phyloP scores from a whole-genome alignment of 2,329 filamentous ascomycete genomes.

The Pseudogymnoascus sp. region DNA sequence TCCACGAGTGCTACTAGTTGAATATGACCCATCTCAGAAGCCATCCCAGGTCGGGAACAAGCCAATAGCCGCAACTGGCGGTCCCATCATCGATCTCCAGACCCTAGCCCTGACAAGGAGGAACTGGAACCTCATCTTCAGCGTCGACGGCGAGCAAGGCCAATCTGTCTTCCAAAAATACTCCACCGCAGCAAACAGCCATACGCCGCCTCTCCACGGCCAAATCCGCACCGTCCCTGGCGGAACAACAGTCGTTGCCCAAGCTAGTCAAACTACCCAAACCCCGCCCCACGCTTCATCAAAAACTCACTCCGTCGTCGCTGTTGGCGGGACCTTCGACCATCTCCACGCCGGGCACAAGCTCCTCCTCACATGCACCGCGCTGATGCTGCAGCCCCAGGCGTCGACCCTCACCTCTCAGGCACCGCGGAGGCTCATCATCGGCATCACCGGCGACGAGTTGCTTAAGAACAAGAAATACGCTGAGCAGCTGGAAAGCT shows the following conservation, averaged over 20 bases:
- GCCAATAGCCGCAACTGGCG: conserved; percentile 29
- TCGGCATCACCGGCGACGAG: conserved; percentile 84
- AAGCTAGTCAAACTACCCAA: background rate
- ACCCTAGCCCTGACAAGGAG: conserved; percentile 46
- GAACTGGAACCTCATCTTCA: conserved; percentile 58
- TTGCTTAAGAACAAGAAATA: conserved; percentile 85
- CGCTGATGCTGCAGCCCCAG: conserved; percentile 58
- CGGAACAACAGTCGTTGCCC: conserved; percentile 40
- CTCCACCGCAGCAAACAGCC: conserved; percentile 38
- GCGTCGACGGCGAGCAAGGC: conserved; percentile 56
- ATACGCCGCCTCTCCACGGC: conserved; percentile 39
- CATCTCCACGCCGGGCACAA: conserved; percentile 95
- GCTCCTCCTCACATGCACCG: conserved; percentile 82
- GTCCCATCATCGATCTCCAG: conserved; percentile 36
- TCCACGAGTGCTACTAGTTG: conserved; percentile 63
- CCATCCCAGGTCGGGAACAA: conserved; percentile 37
- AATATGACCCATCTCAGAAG: conserved; percentile 43
- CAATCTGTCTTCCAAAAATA: conserved; percentile 48
- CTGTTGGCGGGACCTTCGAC: conserved; percentile 91
- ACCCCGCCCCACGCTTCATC: conserved; percentile 14
- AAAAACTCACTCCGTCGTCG: conserved; percentile 51
- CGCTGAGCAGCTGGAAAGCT: conserved; percentile 70
- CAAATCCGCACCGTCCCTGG: conserved; percentile 46
- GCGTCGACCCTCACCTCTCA: conserved; percentile 23
- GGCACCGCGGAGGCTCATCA: conserved; percentile 53